phyloP scores from a whole-genome alignment of 2,329 filamentous ascomycete species.

The Talaromyces sp. region DNA sequence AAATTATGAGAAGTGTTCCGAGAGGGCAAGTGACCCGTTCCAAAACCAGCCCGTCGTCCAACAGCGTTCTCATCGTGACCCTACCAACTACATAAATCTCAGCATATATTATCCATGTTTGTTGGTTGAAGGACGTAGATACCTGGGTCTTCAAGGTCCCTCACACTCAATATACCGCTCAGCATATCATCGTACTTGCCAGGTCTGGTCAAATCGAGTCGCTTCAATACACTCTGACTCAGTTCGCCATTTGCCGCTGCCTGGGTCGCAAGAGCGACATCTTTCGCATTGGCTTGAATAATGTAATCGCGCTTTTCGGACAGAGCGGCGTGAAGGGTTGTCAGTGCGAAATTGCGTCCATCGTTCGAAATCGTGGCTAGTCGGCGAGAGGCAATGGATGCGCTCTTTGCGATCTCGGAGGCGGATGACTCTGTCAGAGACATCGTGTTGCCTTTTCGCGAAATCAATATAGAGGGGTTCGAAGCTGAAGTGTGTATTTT shows the following conservation, averaged over 20 bases:
- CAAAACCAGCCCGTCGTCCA: slow-evolving; percentile 82
- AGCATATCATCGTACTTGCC: slow-evolving; percentile 99
- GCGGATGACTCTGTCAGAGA: slow-evolving; percentile 85
- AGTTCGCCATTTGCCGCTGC: slow-evolving; percentile 74
- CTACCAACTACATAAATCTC: slow-evolving; percentile 64
- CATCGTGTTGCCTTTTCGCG: slow-evolving; percentile 53
- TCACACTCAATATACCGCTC: slow-evolving; percentile 86
- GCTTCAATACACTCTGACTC: slow-evolving; percentile 78
- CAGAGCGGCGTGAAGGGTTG: slow-evolving; percentile 77
- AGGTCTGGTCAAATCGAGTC: slow-evolving; percentile 78
- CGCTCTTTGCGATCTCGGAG: slow-evolving; percentile 70
- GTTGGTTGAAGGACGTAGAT: slow-evolving; percentile 36
- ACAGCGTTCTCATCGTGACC: slow-evolving; percentile 74
- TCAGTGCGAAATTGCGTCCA: slow-evolving; percentile 81
- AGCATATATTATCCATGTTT: neutral
- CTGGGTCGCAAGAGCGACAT: slow-evolving; percentile 71
- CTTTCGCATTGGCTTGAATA: slow-evolving; percentile 79
- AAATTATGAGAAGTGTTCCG: slow-evolving; percentile 96
- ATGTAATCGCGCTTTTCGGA: slow-evolving; percentile 68
- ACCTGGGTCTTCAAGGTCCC: slow-evolving; percentile 81
- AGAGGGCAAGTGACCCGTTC: slow-evolving; percentile 92
- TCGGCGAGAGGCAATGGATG: slow-evolving; percentile 76
- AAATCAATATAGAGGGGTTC: neutral
- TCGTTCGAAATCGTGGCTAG: slow-evolving; percentile 74
- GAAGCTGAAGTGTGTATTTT: neutral